These are phyloP conservation scores for Ophiostoma piceae DNA, from an alignment of 2,329 filamentous ascomycete species.

Conservation along the genomic window DNA sequence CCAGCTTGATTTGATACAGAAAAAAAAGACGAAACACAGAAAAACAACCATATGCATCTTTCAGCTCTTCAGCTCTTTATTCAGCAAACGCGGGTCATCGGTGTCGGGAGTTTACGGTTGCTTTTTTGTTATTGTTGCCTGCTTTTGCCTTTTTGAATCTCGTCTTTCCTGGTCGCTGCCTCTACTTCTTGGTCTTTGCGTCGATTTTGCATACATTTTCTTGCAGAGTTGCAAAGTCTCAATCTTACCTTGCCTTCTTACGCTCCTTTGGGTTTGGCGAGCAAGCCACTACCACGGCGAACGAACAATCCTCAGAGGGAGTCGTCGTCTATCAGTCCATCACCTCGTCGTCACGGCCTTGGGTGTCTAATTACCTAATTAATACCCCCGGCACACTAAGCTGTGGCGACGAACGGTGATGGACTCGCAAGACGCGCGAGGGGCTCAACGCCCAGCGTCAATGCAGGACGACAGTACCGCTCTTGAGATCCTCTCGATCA, in stretches of 20 bases:
- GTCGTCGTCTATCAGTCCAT: not conserved
- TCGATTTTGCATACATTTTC: not conserved
- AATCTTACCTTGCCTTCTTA: conserved; percentile 11
- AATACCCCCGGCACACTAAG: not conserved
- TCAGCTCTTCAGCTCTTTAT: not conserved
- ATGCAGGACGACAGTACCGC: not conserved
- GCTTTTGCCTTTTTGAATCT: conserved; percentile 18
- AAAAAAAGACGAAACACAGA: not conserved
- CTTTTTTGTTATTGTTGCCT: conserved; percentile 11
- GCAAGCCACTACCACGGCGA: not conserved
- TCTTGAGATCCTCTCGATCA: not conserved
- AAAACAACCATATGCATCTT: conserved; percentile 9
- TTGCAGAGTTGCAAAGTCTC: conserved; percentile 2
- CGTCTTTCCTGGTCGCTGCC: not conserved
- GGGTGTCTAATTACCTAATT: not conserved
- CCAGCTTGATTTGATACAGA: not conserved
- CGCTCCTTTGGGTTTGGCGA: conserved; percentile 6
- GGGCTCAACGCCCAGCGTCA: not conserved
- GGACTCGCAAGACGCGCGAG: not conserved
- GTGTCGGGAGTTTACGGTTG: conserved; percentile 21
- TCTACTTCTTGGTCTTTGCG: conserved; percentile 9
- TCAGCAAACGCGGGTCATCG: conserved; percentile 13
- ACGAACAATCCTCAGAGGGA: not conserved
- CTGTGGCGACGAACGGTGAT: not conserved
- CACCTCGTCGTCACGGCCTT: not conserved